Evolutionary conservation across 1,139 yeast genomes (phyloP), one percentile per base, ranked within the genome.

Genomic region (Suhomyces taliae): DNA sequence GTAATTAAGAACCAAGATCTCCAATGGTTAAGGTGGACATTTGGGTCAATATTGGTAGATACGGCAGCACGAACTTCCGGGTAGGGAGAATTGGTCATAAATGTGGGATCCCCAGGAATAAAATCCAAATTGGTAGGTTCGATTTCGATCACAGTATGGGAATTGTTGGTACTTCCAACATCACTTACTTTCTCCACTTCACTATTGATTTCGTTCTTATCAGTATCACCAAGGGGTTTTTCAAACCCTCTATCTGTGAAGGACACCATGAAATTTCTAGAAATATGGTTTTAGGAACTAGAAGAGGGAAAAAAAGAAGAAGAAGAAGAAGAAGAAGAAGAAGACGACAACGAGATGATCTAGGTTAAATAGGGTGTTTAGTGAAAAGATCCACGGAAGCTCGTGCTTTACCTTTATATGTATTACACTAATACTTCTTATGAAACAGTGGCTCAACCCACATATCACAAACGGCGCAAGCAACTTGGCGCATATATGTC

Each of bases 41-140:
- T 44, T 6, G 54, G 54, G 36, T 57, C 57, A 19, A 53, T 41
- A 8, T 53, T 49, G 11, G 50, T 41, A 4, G 52, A 40, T 7
- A 59, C 62, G 1, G 61, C 53, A 8, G 63, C 57, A 33, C 64
- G 48, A 1, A 60, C 65, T 39, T 60, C 62, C 1, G 64, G 60
- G 37, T 57, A 59, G 10, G 67, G 66, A 4, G 64, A 58, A 44
- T 61, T 59, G 34, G 32, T 48, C 64, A 67, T 57, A 12, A 40
- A 46, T 1, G 65, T 53, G 5, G 67, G 64, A 44, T 67, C 66
- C 7, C 72, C 72, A 36, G 65, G 67, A 47, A 57, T 44, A 32
- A 53, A 53, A 27, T 47, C 53, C 19, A 50, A 35, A 39, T 53
- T 49, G n/a, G 44, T 42, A 8, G 52, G 54, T 11, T 52, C 53